Base-by-base conservation (phyloP, 306 rosid species). In the Herpetospermum pedunculosum region DNA sequence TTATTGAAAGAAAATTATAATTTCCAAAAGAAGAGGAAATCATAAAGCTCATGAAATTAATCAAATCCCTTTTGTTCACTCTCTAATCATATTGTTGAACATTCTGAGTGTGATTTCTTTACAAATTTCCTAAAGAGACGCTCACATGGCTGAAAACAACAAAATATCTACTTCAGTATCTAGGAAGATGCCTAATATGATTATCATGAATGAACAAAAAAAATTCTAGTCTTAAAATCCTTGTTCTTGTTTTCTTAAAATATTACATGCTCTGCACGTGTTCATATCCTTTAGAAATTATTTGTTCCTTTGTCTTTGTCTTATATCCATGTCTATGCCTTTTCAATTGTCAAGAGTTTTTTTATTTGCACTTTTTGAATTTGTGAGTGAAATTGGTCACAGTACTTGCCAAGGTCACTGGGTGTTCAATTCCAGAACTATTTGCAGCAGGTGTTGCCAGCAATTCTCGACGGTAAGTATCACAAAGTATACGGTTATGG, bases 361-460 rank as follows among this genome's bases (percentile, higher is more conserved):
- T 59, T 14, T 30, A 14, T 34, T 35, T 64, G 48, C 11, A 19
- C 32, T 65, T 4, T 64, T 35, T 41, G 10, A 11, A 9, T 8
- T 35, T 64, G 4, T 40, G 5, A 40, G 19, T 40, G 30, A 70
- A 69, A 62, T 34, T 79, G 47, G 34, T 76, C 77, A 38, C 77
- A 94, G 98, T 94, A 88, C 80, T 80, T 94, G 84, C 98, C 98
- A 60, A 86, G 97, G 87, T 94, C 98, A 38, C 72, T 94, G 65
- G 97, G 98, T 30, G 80, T 86, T 74, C 96, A 87, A 80, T 94
- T 94, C 79, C 97, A 94, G 84, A 94, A 94, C 55, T 94, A 94
- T 82, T 83, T 94, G 70, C 95, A 83, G 80, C 91, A 86, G 81
- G 98, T 89, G 84, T 81, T 94, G 74, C 97, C 98, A 88, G 87